A percentile compares a stretch with the other conserved stretches of the same genome.
Evolutionary conservation across 176 grass and related monocot genomes (phyloP).

Genomic region (Paspalum vaginatum): DNA sequence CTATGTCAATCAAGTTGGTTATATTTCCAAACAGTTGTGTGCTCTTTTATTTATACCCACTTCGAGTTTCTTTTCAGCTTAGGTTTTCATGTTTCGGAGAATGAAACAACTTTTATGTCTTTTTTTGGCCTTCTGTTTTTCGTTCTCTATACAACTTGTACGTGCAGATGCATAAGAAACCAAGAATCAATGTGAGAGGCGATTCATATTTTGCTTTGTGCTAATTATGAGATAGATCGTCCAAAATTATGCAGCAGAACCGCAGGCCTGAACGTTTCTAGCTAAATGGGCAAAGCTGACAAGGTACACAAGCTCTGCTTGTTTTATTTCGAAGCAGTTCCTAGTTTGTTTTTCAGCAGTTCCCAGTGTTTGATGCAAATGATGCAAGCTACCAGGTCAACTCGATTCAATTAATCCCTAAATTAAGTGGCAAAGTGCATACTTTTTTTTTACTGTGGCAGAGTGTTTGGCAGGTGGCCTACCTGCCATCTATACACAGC

Average conservation of each 20-base stretch:
- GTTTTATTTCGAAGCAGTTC: neutral
- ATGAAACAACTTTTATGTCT: neutral
- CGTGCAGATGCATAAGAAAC: neutral
- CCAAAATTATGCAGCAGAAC: neutral
- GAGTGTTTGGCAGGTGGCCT: conserved; percentile 1
- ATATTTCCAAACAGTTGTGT: neutral
- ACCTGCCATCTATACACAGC: neutral
- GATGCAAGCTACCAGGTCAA: neutral
- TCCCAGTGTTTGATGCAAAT: neutral
- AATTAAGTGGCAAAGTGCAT: too few species aligned
- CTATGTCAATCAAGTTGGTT: neutral
- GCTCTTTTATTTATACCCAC: neutral
- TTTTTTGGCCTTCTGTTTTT: neutral
- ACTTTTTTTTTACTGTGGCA: neutral
- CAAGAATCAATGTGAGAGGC: neutral
- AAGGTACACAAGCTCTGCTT: too few species aligned
- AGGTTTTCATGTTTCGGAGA: neutral
- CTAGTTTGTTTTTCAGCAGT: neutral
- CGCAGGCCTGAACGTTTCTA: too few species aligned
- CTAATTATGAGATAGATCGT: neutral
- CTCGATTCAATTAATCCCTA: neutral
- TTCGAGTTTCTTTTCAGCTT: neutral
- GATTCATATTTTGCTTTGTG: neutral
- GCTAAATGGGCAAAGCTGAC: too few species aligned
- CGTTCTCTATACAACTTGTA: neutral